A percentile compares a stretch with the other conserved stretches of the same genome.
Conservation (phyloP, 176 grass and related monocot genomes). For the Sorghum bicolor region Sorghum_bicolor_NCBIv3 NC_012879.2:2263501-2264000, state of each 20-base stretch:
- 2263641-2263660: constrained; percentile 18
- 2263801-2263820: not conserved
- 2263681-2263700: not conserved
- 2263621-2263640: not conserved
- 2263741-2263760: not conserved
- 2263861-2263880: constrained; percentile 22
- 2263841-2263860: not conserved
- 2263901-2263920: constrained; percentile 30
- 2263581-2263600: too few relatives aligned
- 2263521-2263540: constrained; percentile 9
- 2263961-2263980: constrained; percentile 66
- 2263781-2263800: not conserved
- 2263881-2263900: constrained; percentile 22
- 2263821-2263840: constrained; percentile 29
- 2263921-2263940: constrained; percentile 36
- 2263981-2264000: constrained; percentile 24
- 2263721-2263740: not conserved
- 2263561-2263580: not conserved
- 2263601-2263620: not conserved
- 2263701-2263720: too few relatives aligned
- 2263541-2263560: not conserved
- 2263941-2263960: not conserved
- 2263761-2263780: not conserved
- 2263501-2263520: not conserved
- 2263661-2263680: not conserved